Conservation (phyloP, 2,329 filamentous ascomycete species). For the Aureobasidium sp. region DNA sequence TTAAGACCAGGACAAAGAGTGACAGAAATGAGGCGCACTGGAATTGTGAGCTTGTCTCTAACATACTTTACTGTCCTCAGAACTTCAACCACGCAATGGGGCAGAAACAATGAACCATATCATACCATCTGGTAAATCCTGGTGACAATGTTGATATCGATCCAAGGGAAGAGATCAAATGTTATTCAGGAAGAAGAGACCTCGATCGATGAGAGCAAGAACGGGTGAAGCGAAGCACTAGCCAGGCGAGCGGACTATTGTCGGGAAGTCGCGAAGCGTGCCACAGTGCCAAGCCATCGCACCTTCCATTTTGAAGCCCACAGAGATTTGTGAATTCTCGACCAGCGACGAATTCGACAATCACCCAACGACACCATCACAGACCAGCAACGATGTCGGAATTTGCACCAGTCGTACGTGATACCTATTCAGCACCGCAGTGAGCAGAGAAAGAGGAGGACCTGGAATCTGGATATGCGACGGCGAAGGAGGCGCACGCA, state of each 20-base stretch:
- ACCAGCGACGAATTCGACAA: slow-evolving; percentile 2
- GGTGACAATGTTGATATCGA: too few species aligned
- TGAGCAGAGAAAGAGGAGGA: slow-evolving; percentile 7
- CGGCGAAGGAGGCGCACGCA: not conserved
- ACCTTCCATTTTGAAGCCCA: slow-evolving; percentile 2
- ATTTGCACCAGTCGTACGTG: slow-evolving; percentile 56
- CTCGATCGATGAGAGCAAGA: not conserved
- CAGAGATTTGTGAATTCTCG: not conserved
- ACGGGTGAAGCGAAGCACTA: not conserved
- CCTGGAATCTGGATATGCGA: not conserved
- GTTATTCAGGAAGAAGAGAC: too few species aligned
- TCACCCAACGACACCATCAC: not conserved
- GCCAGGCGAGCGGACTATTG: not conserved
- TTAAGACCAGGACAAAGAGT: too few species aligned
- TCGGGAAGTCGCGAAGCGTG: not conserved
- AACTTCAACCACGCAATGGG: too few species aligned
- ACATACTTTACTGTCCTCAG: too few species aligned
- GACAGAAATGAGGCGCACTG: too few species aligned
- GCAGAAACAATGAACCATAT: too few species aligned
- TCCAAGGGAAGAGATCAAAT: too few species aligned
- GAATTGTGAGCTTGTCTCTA: too few species aligned
- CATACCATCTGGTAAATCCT: too few species aligned
- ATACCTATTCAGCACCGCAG: not conserved
- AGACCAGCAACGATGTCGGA: slow-evolving; percentile 48
- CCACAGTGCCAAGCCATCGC: not conserved